phyloP scores from a whole-genome alignment of 331 rosid species.

The Quercus tomentella region DNA sequence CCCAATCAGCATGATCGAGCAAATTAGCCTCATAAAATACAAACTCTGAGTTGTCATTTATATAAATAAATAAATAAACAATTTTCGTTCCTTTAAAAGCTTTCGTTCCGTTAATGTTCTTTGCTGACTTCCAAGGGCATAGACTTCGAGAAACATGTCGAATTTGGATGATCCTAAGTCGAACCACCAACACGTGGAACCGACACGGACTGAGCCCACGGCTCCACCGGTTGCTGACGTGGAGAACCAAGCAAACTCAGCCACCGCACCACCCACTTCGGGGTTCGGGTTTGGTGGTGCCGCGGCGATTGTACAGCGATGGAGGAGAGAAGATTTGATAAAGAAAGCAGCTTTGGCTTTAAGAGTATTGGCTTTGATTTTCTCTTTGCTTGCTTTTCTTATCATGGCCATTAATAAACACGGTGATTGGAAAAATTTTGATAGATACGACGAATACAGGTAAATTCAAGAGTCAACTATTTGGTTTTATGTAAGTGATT shows the following conservation, averaged over 20 bases:
- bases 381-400: constrained; percentile 53
- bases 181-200: no score
- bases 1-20: no score
- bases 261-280: background rate
- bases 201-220: background rate
- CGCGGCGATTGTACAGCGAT: constrained; percentile 37
- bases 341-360: constrained; percentile 49
- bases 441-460: constrained; percentile 70
- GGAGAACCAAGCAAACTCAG: constrained; percentile 5
- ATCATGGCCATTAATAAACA: constrained; percentile 64
- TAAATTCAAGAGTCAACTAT: background rate
- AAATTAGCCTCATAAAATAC: no score
- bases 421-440: constrained; percentile 51
- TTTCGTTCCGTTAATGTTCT: no score
- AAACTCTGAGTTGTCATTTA: no score
- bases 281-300: constrained; percentile 5
- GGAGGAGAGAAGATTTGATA: constrained; percentile 60
- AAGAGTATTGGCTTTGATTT: constrained; percentile 54
- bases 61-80: no score
- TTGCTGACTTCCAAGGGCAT: no score
- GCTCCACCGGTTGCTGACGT: background rate
- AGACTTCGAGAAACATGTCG: no score
- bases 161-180: no score
- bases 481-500: background rate
- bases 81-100: no score